phyloP scores from a whole-genome alignment of 768 basidiomycete genomes.

The Butyriboletus loyo region DNA sequence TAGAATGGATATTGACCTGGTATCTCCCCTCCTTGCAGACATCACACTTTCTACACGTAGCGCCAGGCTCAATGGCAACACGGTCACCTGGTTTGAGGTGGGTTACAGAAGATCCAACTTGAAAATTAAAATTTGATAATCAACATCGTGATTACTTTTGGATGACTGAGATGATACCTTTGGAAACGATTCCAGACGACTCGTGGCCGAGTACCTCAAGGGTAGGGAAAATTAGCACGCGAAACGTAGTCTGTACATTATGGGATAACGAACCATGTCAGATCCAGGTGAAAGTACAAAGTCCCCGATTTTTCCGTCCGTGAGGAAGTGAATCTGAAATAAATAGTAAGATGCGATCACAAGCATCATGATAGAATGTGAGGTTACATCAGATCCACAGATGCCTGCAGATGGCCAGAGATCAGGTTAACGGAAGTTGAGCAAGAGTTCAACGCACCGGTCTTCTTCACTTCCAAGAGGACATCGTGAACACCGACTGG shows the following conservation, averaged over 20 bases:
- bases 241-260: not conserved
- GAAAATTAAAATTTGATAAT: not conserved
- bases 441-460: slow-evolving; percentile 47
- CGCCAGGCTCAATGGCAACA: slow-evolving; percentile 91
- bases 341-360: slow-evolving; percentile 5
- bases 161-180: slow-evolving; percentile 40
- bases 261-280: slow-evolving; percentile 59
- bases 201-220: slow-evolving; percentile 92
- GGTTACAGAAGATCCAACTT: slow-evolving; percentile 76
- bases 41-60: slow-evolving; percentile 80
- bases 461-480: slow-evolving; percentile 88
- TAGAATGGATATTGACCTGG: slow-evolving; percentile 47
- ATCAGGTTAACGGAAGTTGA: slow-evolving; percentile 10
- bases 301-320: slow-evolving; percentile 76
- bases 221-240: not conserved
- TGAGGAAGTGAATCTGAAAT: slow-evolving; percentile 69
- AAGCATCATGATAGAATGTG: not conserved
- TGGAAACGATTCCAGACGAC: slow-evolving; percentile 74
- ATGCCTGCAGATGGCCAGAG: slow-evolving; percentile 53
- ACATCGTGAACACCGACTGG: slow-evolving; percentile 73
- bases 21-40: slow-evolving; percentile 82
- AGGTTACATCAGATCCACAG: slow-evolving; percentile 80
- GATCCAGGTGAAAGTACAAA: slow-evolving; percentile 62
- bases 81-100: slow-evolving; percentile 78
- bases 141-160: not conserved